A percentile compares a stretch with the other conserved stretches of the same genome.
Conservation (phyloP, 192 early-diverging fungal species). For the Coemansia sp. region DNA sequence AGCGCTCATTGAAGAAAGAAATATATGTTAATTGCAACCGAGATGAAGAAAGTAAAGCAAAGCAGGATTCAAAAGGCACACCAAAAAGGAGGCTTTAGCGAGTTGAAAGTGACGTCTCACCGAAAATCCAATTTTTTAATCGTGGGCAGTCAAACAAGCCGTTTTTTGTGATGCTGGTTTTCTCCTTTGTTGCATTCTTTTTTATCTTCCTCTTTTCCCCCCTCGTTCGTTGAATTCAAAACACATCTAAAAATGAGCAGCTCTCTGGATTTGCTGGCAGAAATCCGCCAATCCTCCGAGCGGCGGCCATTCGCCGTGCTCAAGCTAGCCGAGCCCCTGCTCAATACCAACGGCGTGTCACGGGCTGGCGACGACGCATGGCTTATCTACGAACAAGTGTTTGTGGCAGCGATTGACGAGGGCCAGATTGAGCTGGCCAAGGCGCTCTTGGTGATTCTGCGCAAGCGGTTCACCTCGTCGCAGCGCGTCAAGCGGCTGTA, state of each 20-base stretch:
- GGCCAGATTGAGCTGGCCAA: slow-evolving; percentile 66
- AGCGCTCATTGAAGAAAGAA: slow-evolving; percentile 17
- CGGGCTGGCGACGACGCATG: slow-evolving; percentile 46
- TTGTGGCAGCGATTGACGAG: slow-evolving; percentile 76
- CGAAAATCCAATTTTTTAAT: too few species aligned
- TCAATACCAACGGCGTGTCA: slow-evolving; percentile 16
- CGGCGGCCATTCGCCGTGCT: slow-evolving; percentile 44
- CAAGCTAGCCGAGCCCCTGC: slow-evolving; percentile 40
- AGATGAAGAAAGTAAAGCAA: too few species aligned
- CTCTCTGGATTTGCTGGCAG: slow-evolving; percentile 25
- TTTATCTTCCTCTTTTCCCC: too few species aligned
- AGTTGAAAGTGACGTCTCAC: too few species aligned
- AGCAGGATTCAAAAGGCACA: too few species aligned
- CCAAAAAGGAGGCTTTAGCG: too few species aligned
- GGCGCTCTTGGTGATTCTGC: slow-evolving; percentile 59
- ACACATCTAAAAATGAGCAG: slow-evolving; percentile 17
- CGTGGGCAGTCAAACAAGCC: too few species aligned
- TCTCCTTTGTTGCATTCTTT: too few species aligned
- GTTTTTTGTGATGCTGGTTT: too few species aligned
- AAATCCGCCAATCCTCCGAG: slow-evolving; percentile 50
- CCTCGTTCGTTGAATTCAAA: too few species aligned
- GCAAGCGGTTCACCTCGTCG: slow-evolving; percentile 63
- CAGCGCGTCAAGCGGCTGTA: slow-evolving; percentile 69
- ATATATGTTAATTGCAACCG: too few species aligned
- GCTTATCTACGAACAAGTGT: slow-evolving; percentile 80